Conservation (phyloP, 176 grass and related monocot species). For the Elaeis guineensis region DNA sequence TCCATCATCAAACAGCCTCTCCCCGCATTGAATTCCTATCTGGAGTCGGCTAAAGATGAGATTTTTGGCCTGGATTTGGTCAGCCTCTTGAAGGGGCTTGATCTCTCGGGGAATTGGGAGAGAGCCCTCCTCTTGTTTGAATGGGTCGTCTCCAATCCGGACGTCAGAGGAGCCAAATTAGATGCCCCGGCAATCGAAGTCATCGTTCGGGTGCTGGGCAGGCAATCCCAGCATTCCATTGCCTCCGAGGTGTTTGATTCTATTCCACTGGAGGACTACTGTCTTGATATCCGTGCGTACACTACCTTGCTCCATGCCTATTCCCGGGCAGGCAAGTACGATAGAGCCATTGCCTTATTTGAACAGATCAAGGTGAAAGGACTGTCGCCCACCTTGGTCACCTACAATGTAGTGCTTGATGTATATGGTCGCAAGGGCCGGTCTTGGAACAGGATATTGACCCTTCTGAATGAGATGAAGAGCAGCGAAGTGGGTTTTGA, state of each 20-base stretch:
- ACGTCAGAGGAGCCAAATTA: slow-evolving; percentile 12
- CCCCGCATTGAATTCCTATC: not conserved
- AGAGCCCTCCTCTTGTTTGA: slow-evolving; percentile 50
- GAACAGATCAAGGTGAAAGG: slow-evolving; percentile 42
- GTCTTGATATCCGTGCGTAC: slow-evolving; percentile 67
- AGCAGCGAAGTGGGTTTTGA: slow-evolving; percentile 33
- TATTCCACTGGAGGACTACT: slow-evolving; percentile 40
- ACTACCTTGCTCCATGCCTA: slow-evolving; percentile 68
- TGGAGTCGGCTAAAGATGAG: slow-evolving; percentile 12
- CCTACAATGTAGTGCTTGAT: slow-evolving; percentile 91
- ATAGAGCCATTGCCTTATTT: slow-evolving; percentile 51
- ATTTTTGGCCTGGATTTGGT: slow-evolving; percentile 21
- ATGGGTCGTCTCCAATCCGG: slow-evolving; percentile 35
- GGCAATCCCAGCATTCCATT: slow-evolving; percentile 29
- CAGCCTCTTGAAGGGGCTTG: slow-evolving; percentile 21
- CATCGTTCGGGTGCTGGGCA: slow-evolving; percentile 42
- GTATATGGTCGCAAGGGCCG: slow-evolving; percentile 70
- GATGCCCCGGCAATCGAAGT: slow-evolving; percentile 50
- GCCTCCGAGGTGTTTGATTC: slow-evolving; percentile 57
- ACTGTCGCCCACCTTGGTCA: slow-evolving; percentile 58
- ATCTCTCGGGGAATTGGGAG: slow-evolving; percentile 49
- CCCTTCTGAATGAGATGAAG: slow-evolving; percentile 58
- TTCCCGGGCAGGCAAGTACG: slow-evolving; percentile 43
- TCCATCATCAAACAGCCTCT: slow-evolving; percentile 5
- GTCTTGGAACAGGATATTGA: slow-evolving; percentile 57